These are phyloP conservation scores for Cydonia oblonga DNA, from an alignment of 331 rosid genomes.

Conservation along the genomic window DNA sequence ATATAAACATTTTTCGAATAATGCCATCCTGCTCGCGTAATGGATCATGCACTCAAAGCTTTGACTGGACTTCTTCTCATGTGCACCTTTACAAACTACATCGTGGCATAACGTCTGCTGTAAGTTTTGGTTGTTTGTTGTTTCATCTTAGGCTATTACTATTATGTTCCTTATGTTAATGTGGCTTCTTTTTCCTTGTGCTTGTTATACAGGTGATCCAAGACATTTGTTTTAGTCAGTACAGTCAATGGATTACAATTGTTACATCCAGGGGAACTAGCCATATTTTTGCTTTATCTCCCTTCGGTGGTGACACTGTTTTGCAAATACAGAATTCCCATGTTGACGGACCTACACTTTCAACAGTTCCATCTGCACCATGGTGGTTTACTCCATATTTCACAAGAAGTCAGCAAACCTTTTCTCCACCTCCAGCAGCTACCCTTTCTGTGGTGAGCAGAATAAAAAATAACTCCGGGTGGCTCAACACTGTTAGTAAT, in stretches of 20 bases:
- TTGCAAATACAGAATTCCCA: slow-evolving; percentile 51
- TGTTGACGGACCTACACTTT: slow-evolving; percentile 47
- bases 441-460: slow-evolving; percentile 84
- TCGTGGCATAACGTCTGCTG: slow-evolving; percentile 96
- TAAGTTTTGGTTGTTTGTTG: slow-evolving; percentile 31
- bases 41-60: slow-evolving; percentile 50
- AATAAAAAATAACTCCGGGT: slow-evolving; percentile 62
- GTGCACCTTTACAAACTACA: slow-evolving; percentile 90
- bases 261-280: slow-evolving; percentile 79
- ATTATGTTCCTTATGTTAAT: slow-evolving; percentile 14
- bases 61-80: slow-evolving; percentile 62
- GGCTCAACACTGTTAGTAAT: slow-evolving; percentile 73
- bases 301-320: slow-evolving; percentile 85
- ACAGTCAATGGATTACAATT: slow-evolving; percentile 83
- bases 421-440: slow-evolving; percentile 52
- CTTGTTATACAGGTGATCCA: slow-evolving; percentile 60
- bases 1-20: slow-evolving; percentile 74
- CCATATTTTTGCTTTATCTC: slow-evolving; percentile 71
- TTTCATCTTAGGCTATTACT: slow-evolving; percentile 6
- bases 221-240: slow-evolving; percentile 74
- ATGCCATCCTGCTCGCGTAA: slow-evolving; percentile 63
- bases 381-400: slow-evolving; percentile 87
- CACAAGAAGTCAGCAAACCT: slow-evolving; percentile 40
- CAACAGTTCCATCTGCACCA: slow-evolving; percentile 46
- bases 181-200: slow-evolving; percentile 15